phyloP scores from a whole-genome alignment of 768 basidiomycete genomes.

The Daedaleopsis nitida region DNA sequence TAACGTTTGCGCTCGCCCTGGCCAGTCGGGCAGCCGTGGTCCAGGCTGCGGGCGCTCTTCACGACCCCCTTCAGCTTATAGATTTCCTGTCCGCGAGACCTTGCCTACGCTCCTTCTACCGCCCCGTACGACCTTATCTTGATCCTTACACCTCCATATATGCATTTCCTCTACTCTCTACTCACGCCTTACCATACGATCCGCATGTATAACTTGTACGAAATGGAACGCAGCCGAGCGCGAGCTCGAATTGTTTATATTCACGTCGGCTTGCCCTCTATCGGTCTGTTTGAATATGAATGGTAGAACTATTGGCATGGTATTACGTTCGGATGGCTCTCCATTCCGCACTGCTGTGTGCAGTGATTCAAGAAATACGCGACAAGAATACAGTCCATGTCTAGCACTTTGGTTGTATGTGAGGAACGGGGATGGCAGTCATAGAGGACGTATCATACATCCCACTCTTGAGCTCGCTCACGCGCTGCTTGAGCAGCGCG shows the following conservation, averaged over 20 bases:
- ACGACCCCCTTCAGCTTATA: background rate
- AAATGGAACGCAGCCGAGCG: constrained; percentile 9
- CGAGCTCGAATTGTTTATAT: background rate
- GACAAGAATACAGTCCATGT: too few species aligned
- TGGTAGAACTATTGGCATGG: too few species aligned
- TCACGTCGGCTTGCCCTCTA: too few species aligned
- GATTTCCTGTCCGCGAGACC: constrained; percentile 8
- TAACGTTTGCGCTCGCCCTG: background rate
- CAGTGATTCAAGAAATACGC: too few species aligned
- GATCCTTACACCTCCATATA: background rate
- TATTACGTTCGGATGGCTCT: too few species aligned
- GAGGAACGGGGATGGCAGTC: constrained; percentile 10
- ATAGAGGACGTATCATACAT: constrained; percentile 15
- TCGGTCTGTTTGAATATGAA: too few species aligned
- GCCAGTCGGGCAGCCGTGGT: background rate
- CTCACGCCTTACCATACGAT: constrained; percentile 17
- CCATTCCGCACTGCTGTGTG: too few species aligned
- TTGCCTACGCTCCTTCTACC: constrained; percentile 17
- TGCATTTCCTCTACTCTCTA: background rate
- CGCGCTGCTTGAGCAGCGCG: constrained; percentile 32
- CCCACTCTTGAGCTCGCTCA: constrained; percentile 32
- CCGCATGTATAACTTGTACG: constrained; percentile 22
- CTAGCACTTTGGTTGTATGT: too few species aligned
- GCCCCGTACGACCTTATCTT: background rate
- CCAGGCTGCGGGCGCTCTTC: too few species aligned